These are phyloP conservation scores for Colletotrichum nymphaeae DNA, from an alignment of 2,329 filamentous ascomycete species.

Conservation along the genomic window DNA sequence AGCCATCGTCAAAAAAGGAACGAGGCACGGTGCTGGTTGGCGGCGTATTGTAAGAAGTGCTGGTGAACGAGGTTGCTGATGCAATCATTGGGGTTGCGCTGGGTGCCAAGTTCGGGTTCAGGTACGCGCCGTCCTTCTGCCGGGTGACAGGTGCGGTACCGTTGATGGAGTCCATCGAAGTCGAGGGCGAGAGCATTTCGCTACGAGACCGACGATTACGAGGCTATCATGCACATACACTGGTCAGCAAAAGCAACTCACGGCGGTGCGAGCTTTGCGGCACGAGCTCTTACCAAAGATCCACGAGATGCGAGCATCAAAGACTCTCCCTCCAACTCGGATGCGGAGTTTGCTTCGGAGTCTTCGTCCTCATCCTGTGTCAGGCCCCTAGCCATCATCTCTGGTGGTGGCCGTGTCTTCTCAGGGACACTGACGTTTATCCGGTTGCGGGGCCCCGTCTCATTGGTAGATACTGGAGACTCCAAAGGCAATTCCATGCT, in stretches of 20 bases:
- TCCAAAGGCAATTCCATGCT: constrained; percentile 95
- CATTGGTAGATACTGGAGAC: constrained; percentile 82
- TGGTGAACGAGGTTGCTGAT: constrained; percentile 72
- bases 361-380: constrained; percentile 91
- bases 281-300: constrained; percentile 67
- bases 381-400: constrained; percentile 88
- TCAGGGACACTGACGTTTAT: constrained; percentile 91
- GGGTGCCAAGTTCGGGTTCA: constrained; percentile 50
- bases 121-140: constrained; percentile 66
- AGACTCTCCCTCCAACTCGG: constrained; percentile 84
- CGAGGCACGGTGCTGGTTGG: constrained; percentile 74
- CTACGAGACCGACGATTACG: constrained; percentile 74
- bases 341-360: constrained; percentile 84
- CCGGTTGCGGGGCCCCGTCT: constrained; percentile 88
- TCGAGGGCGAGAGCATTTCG: constrained; percentile 83
- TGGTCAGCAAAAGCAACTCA: neutral
- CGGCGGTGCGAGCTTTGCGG: neutral
- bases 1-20: constrained; percentile 92
- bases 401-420: constrained; percentile 87
- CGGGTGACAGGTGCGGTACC: constrained; percentile 70
- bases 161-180: constrained; percentile 92
- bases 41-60: constrained; percentile 66
- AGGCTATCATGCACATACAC: constrained; percentile 51
- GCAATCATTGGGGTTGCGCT: constrained; percentile 62
- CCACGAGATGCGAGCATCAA: constrained; percentile 74